Base-by-base conservation (phyloP, 345 rosid species). In the Triadica sebifera region DNA sequence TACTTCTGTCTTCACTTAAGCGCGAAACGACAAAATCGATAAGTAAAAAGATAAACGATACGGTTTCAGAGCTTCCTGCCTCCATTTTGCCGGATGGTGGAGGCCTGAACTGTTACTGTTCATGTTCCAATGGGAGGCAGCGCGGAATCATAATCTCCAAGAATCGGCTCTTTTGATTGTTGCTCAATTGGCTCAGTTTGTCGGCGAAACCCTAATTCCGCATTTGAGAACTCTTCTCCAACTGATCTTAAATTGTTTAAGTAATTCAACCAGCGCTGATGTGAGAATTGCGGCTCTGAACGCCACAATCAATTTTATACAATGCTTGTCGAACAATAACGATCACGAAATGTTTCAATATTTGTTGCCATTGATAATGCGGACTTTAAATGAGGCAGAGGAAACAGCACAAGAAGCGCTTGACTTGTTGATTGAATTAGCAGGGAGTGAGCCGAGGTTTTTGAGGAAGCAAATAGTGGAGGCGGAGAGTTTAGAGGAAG, bases 311-410 rank as follows among this genome's bases (percentile, higher is more conserved):
- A 93, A 84, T 79, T 95, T 93, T 61, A 90, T 95, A 53, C 97
- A 91, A 85, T 91, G 93, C 67, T 70, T 91, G 52, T 77, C 85
- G 0, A 87, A 74, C 67, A 84, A 92, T 0, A 70, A 89, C 6
- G 99, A 95, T 43, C 75, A 97, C 11, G 99, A 95, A 64, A 82
- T 94, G 78, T 95, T 95, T 73, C 99, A 95, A 78, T 98, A 95
- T 76, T 80, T 95, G 77, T 62, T 93, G 63, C 99, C 99, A 2
- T 93, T 91, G 29, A 95, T 95, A 97, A 89, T 95, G 87, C 78
- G 80, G 78, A 93, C 99, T 45, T 85, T 93, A 90, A 91, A 94
- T 4, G 94, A 91, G 81, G 89, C 99, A 5, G 99, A 95, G 83
- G 93, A 91, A 0, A 91, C 97, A 0, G 99, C 99, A 0, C 99